Evolutionary conservation across 371 early-diverging fungal species (phyloP), one percentile per base, ranked within the genome.

Genomic region (Apophysomyces trapeziformis): DNA sequence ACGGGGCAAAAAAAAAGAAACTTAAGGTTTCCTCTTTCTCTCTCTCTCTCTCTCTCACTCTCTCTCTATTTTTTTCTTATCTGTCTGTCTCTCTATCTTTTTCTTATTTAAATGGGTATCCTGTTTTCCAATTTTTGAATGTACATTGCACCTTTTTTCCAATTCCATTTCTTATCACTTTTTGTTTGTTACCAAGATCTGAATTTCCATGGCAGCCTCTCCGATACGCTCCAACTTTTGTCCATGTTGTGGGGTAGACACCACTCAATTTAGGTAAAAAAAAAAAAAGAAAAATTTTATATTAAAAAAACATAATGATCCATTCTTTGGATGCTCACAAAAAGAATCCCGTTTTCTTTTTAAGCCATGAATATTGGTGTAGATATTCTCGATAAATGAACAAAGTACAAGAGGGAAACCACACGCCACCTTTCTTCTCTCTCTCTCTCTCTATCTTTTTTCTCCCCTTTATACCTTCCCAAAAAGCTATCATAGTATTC

Each of bases 221-320:
- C 54, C 54, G 7, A 18, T 21, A 7, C 54, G 21, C 18, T 50
- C 54, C 9, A 21, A 50, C 5, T 71, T 71, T 39, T 71, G 71
- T 44, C 11, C 57, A 5, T 71, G 67, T 47, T 71, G 71, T 58
- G 71, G 71, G 13, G 71, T 71, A 8, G 71, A 71, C 56, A 59
- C 67, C 43, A 60, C 67, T 58, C 62, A 64, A 14, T 67, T 67
- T 61, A 71, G 71, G 71, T 71, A 70, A 38, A 26, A 26, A 0
- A 1, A 26, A 26, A 58, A 7, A 12, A 26, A 0, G 26, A 26
- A 26, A 58, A 7, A 12, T 38, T 36, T 36, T 36, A 60, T 36
- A 21, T 11, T 26, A 21, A 57, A 13, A 57, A 8, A 58, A 36
- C 26, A 38, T 21, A 58, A 9, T 13, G 16, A 38, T 36, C 32